phyloP scores from a whole-genome alignment of 164 flowering plant genomes.

The Pachysandra terminalis region DNA sequence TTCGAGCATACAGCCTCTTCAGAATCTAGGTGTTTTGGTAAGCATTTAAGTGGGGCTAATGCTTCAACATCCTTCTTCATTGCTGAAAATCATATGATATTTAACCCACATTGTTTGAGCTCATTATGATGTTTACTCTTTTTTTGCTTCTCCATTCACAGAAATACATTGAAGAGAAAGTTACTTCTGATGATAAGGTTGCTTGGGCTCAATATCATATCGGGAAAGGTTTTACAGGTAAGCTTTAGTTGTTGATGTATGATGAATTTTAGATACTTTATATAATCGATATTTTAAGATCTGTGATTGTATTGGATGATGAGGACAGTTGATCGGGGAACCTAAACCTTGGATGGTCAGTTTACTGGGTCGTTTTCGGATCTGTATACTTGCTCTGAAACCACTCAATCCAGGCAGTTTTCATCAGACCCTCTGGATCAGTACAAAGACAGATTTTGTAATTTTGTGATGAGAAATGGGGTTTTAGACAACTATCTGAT shows the following conservation, averaged over 20 bases:
- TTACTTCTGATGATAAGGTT: slow-evolving; percentile 47
- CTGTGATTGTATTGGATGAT: too few species aligned
- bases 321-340: too few species aligned
- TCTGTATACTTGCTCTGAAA: too few species aligned
- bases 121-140: not conserved
- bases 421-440: too few species aligned
- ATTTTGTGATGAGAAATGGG: too few species aligned
- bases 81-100: not conserved
- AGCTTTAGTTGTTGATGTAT: not conserved
- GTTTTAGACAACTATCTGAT: too few species aligned
- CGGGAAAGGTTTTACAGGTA: slow-evolving; percentile 73
- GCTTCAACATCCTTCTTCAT: not conserved
- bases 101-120: not conserved
- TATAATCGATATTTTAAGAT: too few species aligned
- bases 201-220: slow-evolving; percentile 57
- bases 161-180: slow-evolving; percentile 65
- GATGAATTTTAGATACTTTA: not conserved
- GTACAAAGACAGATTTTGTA: too few species aligned
- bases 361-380: too few species aligned
- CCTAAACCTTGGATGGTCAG: too few species aligned
- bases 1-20: slow-evolving; percentile 83
- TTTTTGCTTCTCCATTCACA: slow-evolving; percentile 22
- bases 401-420: too few species aligned
- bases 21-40: slow-evolving; percentile 55
- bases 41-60: slow-evolving; percentile 10